Base-by-base conservation (phyloP, 345 rosid genomes). In the Hibiscus mutabilis region DNA sequence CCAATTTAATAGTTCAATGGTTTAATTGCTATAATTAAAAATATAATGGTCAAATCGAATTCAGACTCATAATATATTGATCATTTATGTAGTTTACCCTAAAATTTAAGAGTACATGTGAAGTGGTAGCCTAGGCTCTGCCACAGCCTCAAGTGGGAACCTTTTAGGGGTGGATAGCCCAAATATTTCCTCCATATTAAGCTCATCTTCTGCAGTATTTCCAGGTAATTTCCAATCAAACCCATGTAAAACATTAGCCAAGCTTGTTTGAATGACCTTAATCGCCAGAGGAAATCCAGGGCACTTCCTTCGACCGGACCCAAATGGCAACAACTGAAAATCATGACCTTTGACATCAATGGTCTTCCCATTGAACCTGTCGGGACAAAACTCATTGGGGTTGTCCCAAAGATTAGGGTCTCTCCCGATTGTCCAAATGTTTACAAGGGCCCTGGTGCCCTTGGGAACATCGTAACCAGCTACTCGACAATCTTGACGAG, bases 271-370 rank as follows among this genome's bases (percentile, higher is more conserved):
- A 44, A 89, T 84, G 66, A 89, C 86, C 75, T 89, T 89, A 0
- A 89, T 57, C 3, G 87, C 94, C 0, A 86, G 61, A 69, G 81
- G 70, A 44, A 83, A 89, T 9, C 95, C 95, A 2, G 95, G 95
- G 24, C 95, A 89, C 87, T 82, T 89, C 79, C 91, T 80, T 75
- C 91, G 80, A 8, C 94, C 91, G 0, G 94, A 77, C 0, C 94
- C 94, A 22, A 89, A 89, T 0, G 94, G 91, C 60, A 87, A 15
- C 29, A 89, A 35, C 79, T 87, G 82, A 4, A 79, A 89, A 33
- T 87, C 87, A 51, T 83, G 88, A 0, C 94, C 94, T 60, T 82
- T 87, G 3, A 87, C 87, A 21, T 89, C 90, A 4, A 85, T 75
- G 1, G 53, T 5, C 31, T 59, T 86, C 3, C 78, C 84, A 0